Base-by-base conservation (phyloP, 257 asterid species). In the Ligustrum vulgare region DNA sequence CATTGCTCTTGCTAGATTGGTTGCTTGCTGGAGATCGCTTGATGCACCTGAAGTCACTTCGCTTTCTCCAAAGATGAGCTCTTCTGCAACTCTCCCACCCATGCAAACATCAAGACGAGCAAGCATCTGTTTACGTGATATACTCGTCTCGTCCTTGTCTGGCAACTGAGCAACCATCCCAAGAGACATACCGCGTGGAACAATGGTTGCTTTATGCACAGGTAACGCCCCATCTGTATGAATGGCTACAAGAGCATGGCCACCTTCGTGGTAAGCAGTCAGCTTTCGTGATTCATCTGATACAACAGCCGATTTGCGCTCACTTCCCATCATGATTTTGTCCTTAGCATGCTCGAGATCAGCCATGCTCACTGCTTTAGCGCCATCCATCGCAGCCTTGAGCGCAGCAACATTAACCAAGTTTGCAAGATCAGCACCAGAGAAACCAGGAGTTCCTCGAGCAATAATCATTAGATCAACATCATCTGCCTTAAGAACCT, bases 351-450 rank as follows among this genome's bases (percentile, higher is more conserved):
- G 78, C 91, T 93, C 98, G 15, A 93, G 93, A 75, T 93, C 97
- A 16, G 70, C 83, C 96, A 91, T 77, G 67, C 81, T 82, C 34
- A 91, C 98, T 2, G 98, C 89, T 80, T 87, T 86, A 36, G 96
- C 85, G 36, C 96, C 97, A 33, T 91, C 98, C 95, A 91, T 89
- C 35, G 98, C 97, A 5, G 98, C 98, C 81, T 88, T 89, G 39
- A 93, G 82, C 37, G 98, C 98, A 10, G 96, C 97, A 69, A 91
- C 84, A 15, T 93, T 93, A 66, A 93, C 93, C 82, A 93, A 78
- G 87, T 93, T 93, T 2, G 98, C 96, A 22, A 93, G 98, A 76
- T 93, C 98, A 5, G 98, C 98, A n/a, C 98, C 98, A 0, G 97
- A 93, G 80, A 93, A 93, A 3, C 98, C 98, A 2, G 97, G 96